phyloP scores from a whole-genome alignment of 2,329 filamentous ascomycete species.

The Claviceps purpurea region DNA sequence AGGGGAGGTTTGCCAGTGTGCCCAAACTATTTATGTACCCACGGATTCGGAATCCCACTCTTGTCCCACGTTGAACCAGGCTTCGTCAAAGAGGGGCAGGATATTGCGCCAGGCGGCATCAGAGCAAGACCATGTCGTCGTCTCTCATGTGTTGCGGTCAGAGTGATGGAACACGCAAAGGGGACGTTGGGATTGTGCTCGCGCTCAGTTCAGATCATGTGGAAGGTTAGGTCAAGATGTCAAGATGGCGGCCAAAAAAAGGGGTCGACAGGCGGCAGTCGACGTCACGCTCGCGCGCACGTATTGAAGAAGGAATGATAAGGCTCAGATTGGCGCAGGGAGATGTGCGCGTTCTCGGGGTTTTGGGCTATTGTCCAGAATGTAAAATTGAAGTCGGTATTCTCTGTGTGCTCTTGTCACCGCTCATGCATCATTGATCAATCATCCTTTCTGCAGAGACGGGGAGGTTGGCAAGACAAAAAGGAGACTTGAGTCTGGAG shows the following conservation, averaged over 20 bases:
- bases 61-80: not conserved
- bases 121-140: slow-evolving; percentile 1
- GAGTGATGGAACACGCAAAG: not conserved
- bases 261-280: no score
- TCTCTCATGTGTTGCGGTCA: not conserved
- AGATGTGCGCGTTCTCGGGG: no score
- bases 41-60: not conserved
- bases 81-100: not conserved
- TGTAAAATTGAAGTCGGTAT: no score
- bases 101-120: not conserved
- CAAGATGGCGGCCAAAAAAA: no score
- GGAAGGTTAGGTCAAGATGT: not conserved
- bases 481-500: not conserved
- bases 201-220: slow-evolving; percentile 1
- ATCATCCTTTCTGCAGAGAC: no score
- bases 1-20: not conserved
- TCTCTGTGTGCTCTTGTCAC: not conserved
- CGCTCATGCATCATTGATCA: not conserved
- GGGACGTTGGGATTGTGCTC: not conserved
- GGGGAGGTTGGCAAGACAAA: no score
- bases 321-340: no score
- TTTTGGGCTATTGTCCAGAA: no score
- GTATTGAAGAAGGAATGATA: no score
- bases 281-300: no score
- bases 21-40: slow-evolving; percentile 1